phyloP scores from a whole-genome alignment of 352 stramenopile species.

The Phytophthora megakarya region DNA sequence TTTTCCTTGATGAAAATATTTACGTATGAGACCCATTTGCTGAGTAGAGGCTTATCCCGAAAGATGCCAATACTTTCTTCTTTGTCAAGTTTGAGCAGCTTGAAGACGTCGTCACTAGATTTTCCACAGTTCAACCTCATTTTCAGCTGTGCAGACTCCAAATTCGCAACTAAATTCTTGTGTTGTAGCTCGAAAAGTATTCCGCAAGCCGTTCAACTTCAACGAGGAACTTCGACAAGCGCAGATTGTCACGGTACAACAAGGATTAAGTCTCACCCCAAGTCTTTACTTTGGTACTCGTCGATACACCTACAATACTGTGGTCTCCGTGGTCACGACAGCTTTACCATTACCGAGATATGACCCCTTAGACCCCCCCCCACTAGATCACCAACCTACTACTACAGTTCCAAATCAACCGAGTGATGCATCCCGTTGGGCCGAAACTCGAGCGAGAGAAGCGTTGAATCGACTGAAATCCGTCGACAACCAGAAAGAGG shows the following conservation, averaged over 20 bases:
- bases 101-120: neutral
- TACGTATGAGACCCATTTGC: neutral
- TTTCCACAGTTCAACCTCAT: neutral
- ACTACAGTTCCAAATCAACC: neutral
- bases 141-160: neutral
- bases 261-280: slow-evolving; percentile 54
- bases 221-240: slow-evolving; percentile 57
- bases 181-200: slow-evolving; percentile 53
- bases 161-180: slow-evolving; percentile 22
- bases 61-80: no score
- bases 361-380: slow-evolving; percentile 10
- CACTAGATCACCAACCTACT: neutral
- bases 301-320: slow-evolving; percentile 74
- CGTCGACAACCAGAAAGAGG: slow-evolving; percentile 27
- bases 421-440: slow-evolving; percentile 22
- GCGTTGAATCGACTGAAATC: slow-evolving; percentile 7
- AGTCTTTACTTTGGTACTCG: slow-evolving; percentile 77
- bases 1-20: neutral
- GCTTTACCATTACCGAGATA: slow-evolving; percentile 38
- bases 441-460: slow-evolving; percentile 25
- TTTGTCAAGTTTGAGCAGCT: no score
- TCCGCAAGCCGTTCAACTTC: slow-evolving; percentile 43
- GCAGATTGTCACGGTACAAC: slow-evolving; percentile 63
- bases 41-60: neutral
- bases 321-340: slow-evolving; percentile 73